Percentiles rank a stretch among this genome's conserved stretches.
phyloP scores from a whole-genome alignment of 2,329 filamentous ascomycete species.

The Aspergillus candidus region DNA sequence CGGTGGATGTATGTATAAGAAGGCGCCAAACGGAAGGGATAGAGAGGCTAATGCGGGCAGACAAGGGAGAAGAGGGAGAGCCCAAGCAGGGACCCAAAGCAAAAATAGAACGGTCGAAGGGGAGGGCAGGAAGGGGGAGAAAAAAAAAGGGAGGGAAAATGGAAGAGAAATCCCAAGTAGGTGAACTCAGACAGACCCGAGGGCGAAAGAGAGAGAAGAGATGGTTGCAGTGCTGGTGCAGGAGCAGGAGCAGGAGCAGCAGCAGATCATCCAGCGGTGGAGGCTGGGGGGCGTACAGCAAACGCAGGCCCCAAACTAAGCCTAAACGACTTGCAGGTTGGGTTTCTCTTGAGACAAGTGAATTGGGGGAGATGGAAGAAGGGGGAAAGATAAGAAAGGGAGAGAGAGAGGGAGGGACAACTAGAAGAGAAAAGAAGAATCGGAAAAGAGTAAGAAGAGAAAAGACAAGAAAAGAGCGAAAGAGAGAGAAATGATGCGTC shows the following conservation, averaged over 20 bases:
- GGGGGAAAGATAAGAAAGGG: conserved; percentile 11
- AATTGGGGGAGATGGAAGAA: conserved; percentile 7
- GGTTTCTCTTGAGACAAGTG: conserved; percentile 10
- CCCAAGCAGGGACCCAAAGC: conserved; percentile 3
- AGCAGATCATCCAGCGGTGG: conserved; percentile 24
- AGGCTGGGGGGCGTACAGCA: conserved; percentile 18
- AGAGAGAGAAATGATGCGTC: neutral
- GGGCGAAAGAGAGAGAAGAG: neutral
- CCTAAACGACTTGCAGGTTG: conserved; percentile 10
- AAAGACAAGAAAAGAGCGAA: neutral
- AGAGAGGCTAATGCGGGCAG: conserved; percentile 16
- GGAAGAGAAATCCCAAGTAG: neutral
- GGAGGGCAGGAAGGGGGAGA: conserved; percentile 14
- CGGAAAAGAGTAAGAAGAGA: neutral
- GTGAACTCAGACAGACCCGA: conserved; percentile 2
- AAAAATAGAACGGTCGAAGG: conserved; percentile 17
- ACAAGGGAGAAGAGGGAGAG: conserved; percentile 20
- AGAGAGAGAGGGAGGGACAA: conserved; percentile 5
- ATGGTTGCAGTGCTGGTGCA: conserved; percentile 14
- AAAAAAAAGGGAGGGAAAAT: conserved; percentile 9
- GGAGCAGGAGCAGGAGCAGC: conserved; percentile 14
- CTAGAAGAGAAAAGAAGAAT: neutral
- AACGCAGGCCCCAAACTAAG: conserved; percentile 15
- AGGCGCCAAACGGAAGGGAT: conserved; percentile 23
- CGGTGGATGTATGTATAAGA: conserved; percentile 18